Conservation (phyloP, 805 yeast genomes). For the Starmerella lactis-condensi region DNA sequence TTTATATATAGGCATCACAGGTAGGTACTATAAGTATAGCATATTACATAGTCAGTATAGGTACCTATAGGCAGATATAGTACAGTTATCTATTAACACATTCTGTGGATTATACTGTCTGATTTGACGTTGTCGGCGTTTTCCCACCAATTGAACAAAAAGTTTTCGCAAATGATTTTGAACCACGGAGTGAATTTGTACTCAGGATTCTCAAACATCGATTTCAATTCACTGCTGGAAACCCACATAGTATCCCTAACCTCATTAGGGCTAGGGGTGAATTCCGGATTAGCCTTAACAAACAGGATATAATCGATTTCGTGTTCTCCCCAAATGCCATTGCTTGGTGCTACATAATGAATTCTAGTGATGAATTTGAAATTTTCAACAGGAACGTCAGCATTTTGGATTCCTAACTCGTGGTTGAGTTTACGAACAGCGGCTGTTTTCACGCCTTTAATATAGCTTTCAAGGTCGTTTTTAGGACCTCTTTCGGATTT, state of each 20-base stretch:
- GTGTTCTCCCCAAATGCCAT: constrained; percentile 89
- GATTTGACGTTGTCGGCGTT: constrained; percentile 6
- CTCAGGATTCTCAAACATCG: constrained; percentile 52
- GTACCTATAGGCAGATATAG: background rate
- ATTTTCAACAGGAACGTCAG: constrained; percentile 40
- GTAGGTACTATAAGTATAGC: no score
- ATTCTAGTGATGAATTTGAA: constrained; percentile 81
- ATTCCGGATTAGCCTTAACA: constrained; percentile 35
- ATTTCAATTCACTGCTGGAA: constrained; percentile 41
- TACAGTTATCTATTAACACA: constrained; percentile 9
- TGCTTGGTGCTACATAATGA: constrained; percentile 71
- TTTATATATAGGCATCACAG: no score
- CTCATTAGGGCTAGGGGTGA: constrained; percentile 55
- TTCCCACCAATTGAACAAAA: constrained; percentile 87
- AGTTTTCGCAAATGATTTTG: constrained; percentile 79
- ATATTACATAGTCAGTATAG: background rate
- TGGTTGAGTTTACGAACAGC: constrained; percentile 85
- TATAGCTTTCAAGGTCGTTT: constrained; percentile 34
- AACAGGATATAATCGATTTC: constrained; percentile 90
- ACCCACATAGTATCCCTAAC: constrained; percentile 71
- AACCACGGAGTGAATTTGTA: constrained; percentile 94
- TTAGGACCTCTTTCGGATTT: constrained; percentile 54
- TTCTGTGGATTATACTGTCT: constrained; percentile 13
- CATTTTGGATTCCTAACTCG: constrained; percentile 65
- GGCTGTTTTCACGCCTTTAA: constrained; percentile 66